Evolutionary conservation across 805 yeast genomes (phyloP), one percentile per base, ranked within the genome.

Genomic region (Metschnikowia koreensis): DNA sequence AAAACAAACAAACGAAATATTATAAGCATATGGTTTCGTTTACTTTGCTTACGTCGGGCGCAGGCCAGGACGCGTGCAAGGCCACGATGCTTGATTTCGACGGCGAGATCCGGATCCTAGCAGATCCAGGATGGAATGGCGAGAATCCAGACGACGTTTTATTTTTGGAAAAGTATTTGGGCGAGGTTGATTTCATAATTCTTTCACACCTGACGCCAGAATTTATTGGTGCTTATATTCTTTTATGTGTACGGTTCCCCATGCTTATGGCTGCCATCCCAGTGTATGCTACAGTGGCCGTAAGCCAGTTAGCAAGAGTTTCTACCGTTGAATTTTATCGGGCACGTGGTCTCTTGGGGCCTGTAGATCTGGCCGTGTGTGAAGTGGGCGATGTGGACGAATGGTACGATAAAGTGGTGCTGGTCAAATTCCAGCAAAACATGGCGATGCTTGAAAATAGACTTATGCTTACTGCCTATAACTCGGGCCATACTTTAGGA

Each of bases 401-500:
- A 45, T 81, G 85, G 54, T 93, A 91, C 67, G 96, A 92, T 65
- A 78, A 75, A 42, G 78, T 93, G 5, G 74, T 67, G 5, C 71
- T 87, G 1, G 71, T 94, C 45, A 93, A 92, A 61, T 91, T 85
- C 64, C 81, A 91, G 0, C 99, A 94, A 66, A 80, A 89, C 1
- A 74, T 86, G 12, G 78, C 78, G 41, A 69, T 89, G 46, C 71
- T 82, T 52, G 90, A 86, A 7, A 83, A 81, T 52, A 89, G 85
- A 33, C 66, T 85, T 37, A 74, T 81, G 3, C 71, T 93, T 22
- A 84, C 96, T 0, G 96, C 97, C 0, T 83, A 84, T 59, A 91
- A 88, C 66, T 85, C 97, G 0, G 99, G 99, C 3, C 97, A 89
- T 64, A 78, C 96, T 0, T 76, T 94, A 29, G 99, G 99, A 55